Base-by-base conservation (phyloP, 768 basidiomycete species). In the Suillus subluteus region DNA sequence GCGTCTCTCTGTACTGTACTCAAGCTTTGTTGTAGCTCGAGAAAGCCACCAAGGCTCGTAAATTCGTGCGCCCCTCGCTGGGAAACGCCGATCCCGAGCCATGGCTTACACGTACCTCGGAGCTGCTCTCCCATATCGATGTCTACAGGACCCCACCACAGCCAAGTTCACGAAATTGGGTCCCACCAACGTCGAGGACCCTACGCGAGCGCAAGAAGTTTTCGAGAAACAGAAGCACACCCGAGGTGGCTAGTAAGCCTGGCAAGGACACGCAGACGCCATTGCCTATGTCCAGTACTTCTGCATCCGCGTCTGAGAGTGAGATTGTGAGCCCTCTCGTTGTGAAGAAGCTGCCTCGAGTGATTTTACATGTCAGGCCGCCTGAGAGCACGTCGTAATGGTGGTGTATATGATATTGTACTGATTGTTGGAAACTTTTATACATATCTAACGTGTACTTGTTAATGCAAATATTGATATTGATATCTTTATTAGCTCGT, bases 21-120 rank as follows among this genome's bases (percentile, higher is more conserved):
- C 13, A 4, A n/a, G 18, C 21, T 30, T 30, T 30, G 41, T 41
- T 61, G 5, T 65, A 92, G 91, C 79, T 92, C 12, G 90, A 92
- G 71, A 86, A 87, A 48, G 84, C 84, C 0, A 83, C 83, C 13
- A 91, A 91, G 75, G 86, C 86, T 73, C 84, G 86, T 0, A 81
- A 84, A 21, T 84, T 86, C 2, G 85, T 85, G 12, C 78, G 85
- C 38, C 76, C 76, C 1, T 62, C 68, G 6, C 44, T 75, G 2
- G 69, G 77, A 50, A 73, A 77, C 9, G 71, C 67, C 1, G 67
- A 76, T 30, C 62, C 74, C 5, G 86, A 87, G 6, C 78, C 77
- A 4, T 93, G 91, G 91, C 73, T 93, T 21, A 81, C 85, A 37
- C 85, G 87, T 15, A 80, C 90, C 0, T 59, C 86, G 70, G 74